Evolutionary conservation across 192 early-diverging fungal species (phyloP).

Genomic region (Backusella liffmaniae): DNA sequence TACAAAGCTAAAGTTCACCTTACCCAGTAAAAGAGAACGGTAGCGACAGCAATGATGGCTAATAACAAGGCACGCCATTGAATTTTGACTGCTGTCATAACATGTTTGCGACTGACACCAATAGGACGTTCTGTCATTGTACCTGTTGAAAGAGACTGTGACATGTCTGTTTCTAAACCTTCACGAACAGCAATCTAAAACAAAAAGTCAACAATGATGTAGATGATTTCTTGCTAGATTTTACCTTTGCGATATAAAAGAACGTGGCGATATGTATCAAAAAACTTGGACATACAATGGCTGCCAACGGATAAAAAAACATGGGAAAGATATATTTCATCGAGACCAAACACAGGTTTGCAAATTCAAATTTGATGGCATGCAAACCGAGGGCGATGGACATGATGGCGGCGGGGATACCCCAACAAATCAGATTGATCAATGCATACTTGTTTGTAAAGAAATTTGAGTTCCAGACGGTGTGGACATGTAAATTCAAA

Average conservation of each 20-base stretch:
- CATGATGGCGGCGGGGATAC: constrained; percentile 41
- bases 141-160: constrained; percentile 18
- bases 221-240: no score
- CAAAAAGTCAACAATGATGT: neutral
- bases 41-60: constrained; percentile 37
- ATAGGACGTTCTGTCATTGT: neutral
- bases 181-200: constrained; percentile 32
- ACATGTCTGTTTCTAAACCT: constrained; percentile 32
- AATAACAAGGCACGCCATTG: constrained; percentile 56
- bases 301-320: constrained; percentile 56
- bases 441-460: constrained; percentile 43
- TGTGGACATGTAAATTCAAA: constrained; percentile 53
- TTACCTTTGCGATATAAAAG: constrained; percentile 48
- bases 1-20: neutral
- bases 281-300: constrained; percentile 47
- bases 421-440: constrained; percentile 50
- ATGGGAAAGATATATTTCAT: constrained; percentile 36
- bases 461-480: constrained; percentile 56
- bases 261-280: constrained; percentile 51
- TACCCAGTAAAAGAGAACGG: constrained; percentile 53
- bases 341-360: constrained; percentile 49
- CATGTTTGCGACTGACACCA: constrained; percentile 37
- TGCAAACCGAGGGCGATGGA: constrained; percentile 37
- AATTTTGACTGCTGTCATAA: constrained; percentile 48
- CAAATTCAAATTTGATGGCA: constrained; percentile 48